Percentiles rank a stretch among this genome's conserved stretches.
phyloP scores from a whole-genome alignment of 768 basidiomycete genomes.

The Boletus rubroflammeus region DNA sequence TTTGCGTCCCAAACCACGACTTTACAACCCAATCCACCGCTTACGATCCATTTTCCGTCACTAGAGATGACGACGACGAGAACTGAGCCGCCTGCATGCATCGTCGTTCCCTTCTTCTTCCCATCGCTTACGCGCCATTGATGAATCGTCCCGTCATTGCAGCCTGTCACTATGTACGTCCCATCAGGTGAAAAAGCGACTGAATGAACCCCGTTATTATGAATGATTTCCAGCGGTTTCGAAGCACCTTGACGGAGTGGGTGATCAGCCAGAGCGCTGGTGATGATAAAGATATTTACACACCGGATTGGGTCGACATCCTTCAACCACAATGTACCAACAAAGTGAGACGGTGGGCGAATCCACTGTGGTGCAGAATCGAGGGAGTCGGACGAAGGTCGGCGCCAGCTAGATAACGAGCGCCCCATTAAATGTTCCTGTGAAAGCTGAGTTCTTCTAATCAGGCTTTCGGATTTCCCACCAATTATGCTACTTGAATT shows the following conservation, averaged over 20 bases:
- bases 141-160: constrained; percentile 10
- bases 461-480: not conserved
- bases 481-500: not conserved
- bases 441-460: not conserved
- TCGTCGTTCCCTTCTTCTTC: constrained; percentile 6
- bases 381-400: not conserved
- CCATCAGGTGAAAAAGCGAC: constrained; percentile 16
- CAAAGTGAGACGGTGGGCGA: not conserved
- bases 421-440: not conserved
- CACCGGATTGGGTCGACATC: constrained; percentile 5
- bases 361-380: not conserved
- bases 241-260: not conserved
- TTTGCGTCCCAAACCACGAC: constrained; percentile 13
- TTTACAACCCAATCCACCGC: constrained; percentile 8
- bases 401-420: not conserved
- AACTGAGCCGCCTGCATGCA: constrained; percentile 4
- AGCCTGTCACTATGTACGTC: constrained; percentile 9
- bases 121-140: constrained; percentile 11
- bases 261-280: not conserved
- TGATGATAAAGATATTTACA: not conserved
- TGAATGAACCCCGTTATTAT: constrained; percentile 4
- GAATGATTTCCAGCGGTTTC: constrained; percentile 7
- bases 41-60: constrained; percentile 15
- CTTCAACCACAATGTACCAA: no score
- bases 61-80: constrained; percentile 12